These are phyloP conservation scores for Coemansia sp. DNA, from an alignment of 192 early-diverging fungal species.

Conservation along the genomic window DNA sequence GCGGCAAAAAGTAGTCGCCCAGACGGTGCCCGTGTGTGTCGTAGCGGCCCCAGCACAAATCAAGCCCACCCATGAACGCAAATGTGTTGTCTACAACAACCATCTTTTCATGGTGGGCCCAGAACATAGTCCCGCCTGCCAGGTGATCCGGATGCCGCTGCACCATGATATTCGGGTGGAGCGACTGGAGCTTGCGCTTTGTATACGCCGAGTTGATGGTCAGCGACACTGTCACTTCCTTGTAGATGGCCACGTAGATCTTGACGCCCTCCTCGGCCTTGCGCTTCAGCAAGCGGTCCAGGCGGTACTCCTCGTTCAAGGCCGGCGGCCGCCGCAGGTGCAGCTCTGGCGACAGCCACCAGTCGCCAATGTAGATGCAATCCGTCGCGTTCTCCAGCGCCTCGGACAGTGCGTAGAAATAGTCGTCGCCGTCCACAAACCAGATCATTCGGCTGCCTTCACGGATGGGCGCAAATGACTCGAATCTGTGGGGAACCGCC, in stretches of 20 bases:
- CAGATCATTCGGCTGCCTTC: slow-evolving; percentile 56
- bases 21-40: slow-evolving; percentile 75
- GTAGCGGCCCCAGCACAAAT: slow-evolving; percentile 82
- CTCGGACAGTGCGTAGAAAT: slow-evolving; percentile 68
- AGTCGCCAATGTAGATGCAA: slow-evolving; percentile 70
- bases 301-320: slow-evolving; percentile 67
- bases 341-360: slow-evolving; percentile 88
- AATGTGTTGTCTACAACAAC: slow-evolving; percentile 70
- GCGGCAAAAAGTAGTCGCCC: slow-evolving; percentile 57
- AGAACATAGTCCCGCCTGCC: slow-evolving; percentile 68
- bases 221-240: slow-evolving; percentile 70
- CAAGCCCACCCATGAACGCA: slow-evolving; percentile 82
- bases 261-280: slow-evolving; percentile 79
- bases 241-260: slow-evolving; percentile 81
- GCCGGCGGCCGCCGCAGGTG: slow-evolving; percentile 70
- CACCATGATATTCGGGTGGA: slow-evolving; percentile 75
- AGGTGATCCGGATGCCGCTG: slow-evolving; percentile 76
- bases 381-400: slow-evolving; percentile 64
- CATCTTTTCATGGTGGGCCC: slow-evolving; percentile 85
- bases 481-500: slow-evolving; percentile 59
- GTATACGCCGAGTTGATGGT: slow-evolving; percentile 68
- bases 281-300: slow-evolving; percentile 71
- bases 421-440: slow-evolving; percentile 73
- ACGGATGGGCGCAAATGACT: slow-evolving; percentile 71
- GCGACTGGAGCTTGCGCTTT: slow-evolving; percentile 60